phyloP scores from a whole-genome alignment of 176 grass and related monocot genomes.

The Triticum timopheevii region DNA sequence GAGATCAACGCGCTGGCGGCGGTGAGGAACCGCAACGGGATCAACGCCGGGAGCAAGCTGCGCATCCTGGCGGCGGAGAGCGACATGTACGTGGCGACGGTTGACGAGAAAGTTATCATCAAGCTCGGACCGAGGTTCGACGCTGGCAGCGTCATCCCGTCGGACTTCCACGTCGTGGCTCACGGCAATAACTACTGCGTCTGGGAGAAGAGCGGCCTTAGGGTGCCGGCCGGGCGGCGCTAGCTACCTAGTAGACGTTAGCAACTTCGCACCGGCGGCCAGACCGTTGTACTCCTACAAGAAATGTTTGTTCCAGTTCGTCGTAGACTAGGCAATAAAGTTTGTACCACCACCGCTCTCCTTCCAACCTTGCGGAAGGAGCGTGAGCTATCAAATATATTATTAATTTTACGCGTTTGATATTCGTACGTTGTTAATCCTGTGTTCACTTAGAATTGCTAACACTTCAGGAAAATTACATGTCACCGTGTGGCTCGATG shows the following conservation, averaged over 20 bases:
- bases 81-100: constrained; percentile 59
- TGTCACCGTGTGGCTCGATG: too few species aligned
- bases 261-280: background rate
- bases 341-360: background rate
- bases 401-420: too few species aligned
- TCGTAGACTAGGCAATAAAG: background rate
- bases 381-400: background rate
- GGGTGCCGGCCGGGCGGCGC: constrained; percentile 20
- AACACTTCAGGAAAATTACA: too few species aligned
- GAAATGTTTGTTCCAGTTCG: background rate
- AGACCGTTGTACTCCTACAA: background rate
- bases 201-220: constrained; percentile 60
- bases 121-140: constrained; percentile 72
- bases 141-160: constrained; percentile 62
- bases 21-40: constrained; percentile 48
- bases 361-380: background rate
- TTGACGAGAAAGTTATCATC: constrained; percentile 61
- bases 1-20: constrained; percentile 50
- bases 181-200: constrained; percentile 75
- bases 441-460: too few species aligned
- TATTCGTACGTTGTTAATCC: too few species aligned
- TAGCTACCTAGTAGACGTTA: background rate
- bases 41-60: constrained; percentile 53
- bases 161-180: constrained; percentile 45
- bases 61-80: constrained; percentile 53